A percentile compares a stretch with the other conserved stretches of the same genome.
Conservation (phyloP, 2,329 filamentous ascomycete species). For the Coleophoma crateriformis region DNA sequence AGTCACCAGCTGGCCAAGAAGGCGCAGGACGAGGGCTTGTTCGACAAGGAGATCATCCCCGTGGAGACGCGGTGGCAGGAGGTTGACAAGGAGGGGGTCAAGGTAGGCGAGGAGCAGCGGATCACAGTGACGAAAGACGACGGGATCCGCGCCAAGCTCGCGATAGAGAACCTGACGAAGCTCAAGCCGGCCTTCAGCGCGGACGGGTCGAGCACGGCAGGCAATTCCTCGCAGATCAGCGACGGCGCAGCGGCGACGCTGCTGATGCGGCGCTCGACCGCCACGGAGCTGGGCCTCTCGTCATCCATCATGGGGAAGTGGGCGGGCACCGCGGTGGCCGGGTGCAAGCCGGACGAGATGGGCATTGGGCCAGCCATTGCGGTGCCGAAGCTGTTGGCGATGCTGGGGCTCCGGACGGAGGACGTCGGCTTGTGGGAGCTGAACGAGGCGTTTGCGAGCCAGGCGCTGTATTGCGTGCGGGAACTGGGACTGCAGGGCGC, state of each 20-base stretch:
- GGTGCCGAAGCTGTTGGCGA: conserved; percentile 73
- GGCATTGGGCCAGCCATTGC: conserved; percentile 82
- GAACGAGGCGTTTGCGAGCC: conserved; percentile 74
- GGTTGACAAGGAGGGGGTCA: conserved; percentile 53
- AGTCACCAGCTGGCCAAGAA: conserved; percentile 68
- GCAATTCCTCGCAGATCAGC: conserved; percentile 80
- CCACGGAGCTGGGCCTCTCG: conserved; percentile 64
- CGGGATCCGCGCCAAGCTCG: conserved; percentile 67
- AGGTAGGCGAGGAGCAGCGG: conserved; percentile 48
- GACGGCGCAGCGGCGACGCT: conserved; percentile 83
- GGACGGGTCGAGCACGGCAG: conserved; percentile 74
- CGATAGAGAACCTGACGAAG: conserved; percentile 63
- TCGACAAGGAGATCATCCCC: conserved; percentile 74
- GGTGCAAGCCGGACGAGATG: conserved; percentile 89
- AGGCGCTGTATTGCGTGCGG: conserved; percentile 65
- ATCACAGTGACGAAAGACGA: conserved; percentile 75
- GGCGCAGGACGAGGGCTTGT: conserved; percentile 64
- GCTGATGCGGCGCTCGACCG: conserved; percentile 79
- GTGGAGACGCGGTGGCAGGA: conserved; percentile 67
- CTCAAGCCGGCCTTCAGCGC: conserved; percentile 82
- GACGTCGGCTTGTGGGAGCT: conserved; percentile 89
- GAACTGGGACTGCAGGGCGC: conserved; percentile 59
- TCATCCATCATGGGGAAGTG: conserved; percentile 75
- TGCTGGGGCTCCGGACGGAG: conserved; percentile 57
- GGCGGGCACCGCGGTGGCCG: conserved; percentile 68